Evolutionary conservation across 2,329 filamentous ascomycete genomes (phyloP).

Genomic region (Xylariaceae sp.): DNA sequence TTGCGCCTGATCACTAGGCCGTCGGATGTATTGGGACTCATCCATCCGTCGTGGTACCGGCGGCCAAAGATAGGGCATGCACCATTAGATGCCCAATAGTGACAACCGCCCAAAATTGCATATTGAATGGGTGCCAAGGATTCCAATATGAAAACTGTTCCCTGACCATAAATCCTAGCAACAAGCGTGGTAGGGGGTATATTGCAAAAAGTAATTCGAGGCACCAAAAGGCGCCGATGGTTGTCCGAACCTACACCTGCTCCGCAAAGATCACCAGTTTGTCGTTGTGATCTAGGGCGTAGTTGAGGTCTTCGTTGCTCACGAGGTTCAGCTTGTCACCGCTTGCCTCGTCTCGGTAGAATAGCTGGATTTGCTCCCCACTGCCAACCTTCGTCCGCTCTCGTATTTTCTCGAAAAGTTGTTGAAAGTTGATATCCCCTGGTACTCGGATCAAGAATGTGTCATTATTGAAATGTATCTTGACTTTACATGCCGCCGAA

Average conservation of each 20-base stretch:
- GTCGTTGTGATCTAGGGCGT: slow-evolving; percentile 76
- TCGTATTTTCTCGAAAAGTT: slow-evolving; percentile 77
- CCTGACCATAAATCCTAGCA: slow-evolving; percentile 27
- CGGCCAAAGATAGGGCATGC: neutral
- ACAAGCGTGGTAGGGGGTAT: slow-evolving; percentile 27
- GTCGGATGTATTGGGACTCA: neutral
- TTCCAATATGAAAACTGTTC: slow-evolving; percentile 7
- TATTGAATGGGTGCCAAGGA: slow-evolving; percentile 10
- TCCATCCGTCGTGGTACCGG: neutral
- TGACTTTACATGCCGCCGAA: slow-evolving; percentile 74
- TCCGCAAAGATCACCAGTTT: slow-evolving; percentile 78
- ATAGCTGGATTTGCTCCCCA: slow-evolving; percentile 69
- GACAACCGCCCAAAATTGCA: slow-evolving; percentile 2
- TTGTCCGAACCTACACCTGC: slow-evolving; percentile 37
- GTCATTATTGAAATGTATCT: slow-evolving; percentile 89
- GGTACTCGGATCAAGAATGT: slow-evolving; percentile 89
- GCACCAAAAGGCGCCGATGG: slow-evolving; percentile 19
- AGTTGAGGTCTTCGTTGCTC: slow-evolving; percentile 75
- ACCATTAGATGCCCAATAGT: slow-evolving; percentile 6
- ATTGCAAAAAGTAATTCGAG: slow-evolving; percentile 26
- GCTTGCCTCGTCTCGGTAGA: slow-evolving; percentile 80
- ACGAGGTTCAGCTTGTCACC: slow-evolving; percentile 70
- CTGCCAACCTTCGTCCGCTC: slow-evolving; percentile 73
- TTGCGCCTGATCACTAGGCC: slow-evolving; percentile 1
- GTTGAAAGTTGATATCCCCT: slow-evolving; percentile 69